Evolutionary conservation across 129 eudicot genomes (phyloP).

Genomic region (Artemisia annua): DNA sequence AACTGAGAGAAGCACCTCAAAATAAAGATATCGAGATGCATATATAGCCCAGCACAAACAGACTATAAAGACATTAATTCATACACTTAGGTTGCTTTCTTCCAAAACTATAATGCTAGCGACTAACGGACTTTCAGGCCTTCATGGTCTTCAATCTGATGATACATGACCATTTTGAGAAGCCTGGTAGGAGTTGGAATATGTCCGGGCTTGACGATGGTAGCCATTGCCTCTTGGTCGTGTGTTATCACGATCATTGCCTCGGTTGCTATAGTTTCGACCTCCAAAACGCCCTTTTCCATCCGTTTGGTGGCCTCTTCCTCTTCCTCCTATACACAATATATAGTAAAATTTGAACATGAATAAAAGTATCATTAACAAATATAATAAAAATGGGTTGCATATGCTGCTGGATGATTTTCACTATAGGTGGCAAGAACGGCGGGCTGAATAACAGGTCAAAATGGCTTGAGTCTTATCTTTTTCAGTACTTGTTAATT

Average conservation of each 20-base stretch:
- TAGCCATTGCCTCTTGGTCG: constrained; percentile 75
- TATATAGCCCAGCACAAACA: constrained; percentile 26
- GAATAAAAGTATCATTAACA: too few relatives aligned
- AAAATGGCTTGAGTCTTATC: too few relatives aligned
- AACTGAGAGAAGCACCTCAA: constrained; percentile 30
- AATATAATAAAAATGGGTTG: too few relatives aligned
- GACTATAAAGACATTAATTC: constrained; percentile 7
- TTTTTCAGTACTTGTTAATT: too few relatives aligned
- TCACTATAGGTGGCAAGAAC: too few relatives aligned
- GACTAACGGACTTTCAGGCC: not conserved
- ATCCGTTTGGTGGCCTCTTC: constrained; percentile 66
- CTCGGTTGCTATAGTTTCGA: constrained; percentile 36
- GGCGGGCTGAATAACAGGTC: too few relatives aligned
- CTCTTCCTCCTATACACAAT: constrained; percentile 60
- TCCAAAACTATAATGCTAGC: constrained; percentile 29
- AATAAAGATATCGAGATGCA: constrained; percentile 27
- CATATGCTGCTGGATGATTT: too few relatives aligned
- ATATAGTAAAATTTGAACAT: too few relatives aligned
- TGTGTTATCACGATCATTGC: constrained; percentile 46
- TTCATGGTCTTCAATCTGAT: constrained; percentile 32
- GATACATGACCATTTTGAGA: constrained; percentile 45
- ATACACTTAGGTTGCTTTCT: constrained; percentile 21
- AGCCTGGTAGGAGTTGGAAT: constrained; percentile 38
- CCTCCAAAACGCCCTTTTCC: constrained; percentile 66
- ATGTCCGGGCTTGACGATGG: constrained; percentile 43